A percentile compares a stretch with the other conserved stretches of the same genome.
Evolutionary conservation across 345 rosid genomes (phyloP).

Genomic region (Alliaria petiolata): DNA sequence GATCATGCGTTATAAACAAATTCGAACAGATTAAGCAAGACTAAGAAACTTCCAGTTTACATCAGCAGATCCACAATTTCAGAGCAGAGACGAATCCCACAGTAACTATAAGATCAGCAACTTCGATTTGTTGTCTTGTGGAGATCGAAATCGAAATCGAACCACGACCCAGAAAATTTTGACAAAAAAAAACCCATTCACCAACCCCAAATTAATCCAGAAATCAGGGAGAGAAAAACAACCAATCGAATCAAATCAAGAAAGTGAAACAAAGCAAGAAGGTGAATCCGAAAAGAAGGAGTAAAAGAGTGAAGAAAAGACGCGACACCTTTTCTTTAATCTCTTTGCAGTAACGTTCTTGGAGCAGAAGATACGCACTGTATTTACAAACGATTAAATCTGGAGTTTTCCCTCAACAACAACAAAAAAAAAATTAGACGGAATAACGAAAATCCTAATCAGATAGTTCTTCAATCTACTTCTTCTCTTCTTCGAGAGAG

Average conservation of each 20-base stretch:
- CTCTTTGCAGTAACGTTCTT: constrained; percentile 33
- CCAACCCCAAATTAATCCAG: constrained; percentile 37
- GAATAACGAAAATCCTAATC: neutral
- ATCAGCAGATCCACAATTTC: constrained; percentile 39
- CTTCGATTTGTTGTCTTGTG: constrained; percentile 1
- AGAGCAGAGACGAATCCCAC: constrained; percentile 1
- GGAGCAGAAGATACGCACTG: constrained; percentile 12
- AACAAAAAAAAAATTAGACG: neutral
- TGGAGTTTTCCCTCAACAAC: constrained; percentile 20
- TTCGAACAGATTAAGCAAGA: no score
- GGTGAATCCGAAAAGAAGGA: neutral
- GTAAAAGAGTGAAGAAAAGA: neutral
- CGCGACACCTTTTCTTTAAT: neutral
- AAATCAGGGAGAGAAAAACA: neutral
- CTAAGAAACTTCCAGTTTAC: neutral
- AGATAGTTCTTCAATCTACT: neutral
- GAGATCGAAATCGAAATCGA: constrained; percentile 28
- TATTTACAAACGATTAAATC: constrained; percentile 28
- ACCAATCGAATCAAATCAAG: constrained; percentile 18
- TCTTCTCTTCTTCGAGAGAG: no score
- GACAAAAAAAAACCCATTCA: no score
- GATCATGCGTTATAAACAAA: no score
- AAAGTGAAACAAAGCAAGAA: neutral
- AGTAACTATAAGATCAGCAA: no score
- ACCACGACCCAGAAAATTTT: constrained; percentile 26